These are phyloP conservation scores for Nasturtium officinale DNA, from an alignment of 345 rosid genomes.

Conservation along the genomic window DNA sequence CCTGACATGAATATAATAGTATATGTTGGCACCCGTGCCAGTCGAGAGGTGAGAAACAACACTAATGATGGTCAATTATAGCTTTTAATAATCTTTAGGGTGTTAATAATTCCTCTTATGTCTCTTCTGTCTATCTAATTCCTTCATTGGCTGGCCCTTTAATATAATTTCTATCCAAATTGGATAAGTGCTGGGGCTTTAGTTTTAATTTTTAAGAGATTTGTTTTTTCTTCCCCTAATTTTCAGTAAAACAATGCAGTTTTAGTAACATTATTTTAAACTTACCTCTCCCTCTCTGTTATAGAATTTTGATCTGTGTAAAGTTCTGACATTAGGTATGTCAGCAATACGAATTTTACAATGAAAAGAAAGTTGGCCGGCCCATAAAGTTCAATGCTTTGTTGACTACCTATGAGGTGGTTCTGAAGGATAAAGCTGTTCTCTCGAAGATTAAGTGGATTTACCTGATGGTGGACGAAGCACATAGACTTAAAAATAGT, in stretches of 20 bases:
- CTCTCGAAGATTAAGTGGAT: slow-evolving; percentile 97
- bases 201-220: background rate
- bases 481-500: slow-evolving; percentile 96
- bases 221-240: background rate
- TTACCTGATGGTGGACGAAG: slow-evolving; percentile 99
- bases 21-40: slow-evolving; percentile 97
- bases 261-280: background rate
- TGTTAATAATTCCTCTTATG: slow-evolving; percentile 24
- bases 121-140: slow-evolving; percentile 22
- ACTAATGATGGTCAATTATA: background rate
- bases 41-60: slow-evolving; percentile 81
- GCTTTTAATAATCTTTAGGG: background rate
- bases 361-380: slow-evolving; percentile 81
- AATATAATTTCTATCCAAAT: slow-evolving; percentile 7
- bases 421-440: slow-evolving; percentile 89
- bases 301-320: slow-evolving; percentile 14
- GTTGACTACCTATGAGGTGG: slow-evolving; percentile 97
- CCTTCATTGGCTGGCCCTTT: background rate
- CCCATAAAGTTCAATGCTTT: slow-evolving; percentile 86
- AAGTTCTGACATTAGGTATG: slow-evolving; percentile 67
- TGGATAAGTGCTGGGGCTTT: slow-evolving; percentile 6
- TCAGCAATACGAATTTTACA: slow-evolving; percentile 90
- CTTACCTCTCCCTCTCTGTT: slow-evolving; percentile 3
- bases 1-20: slow-evolving; percentile 89
- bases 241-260: background rate